phyloP scores from a whole-genome alignment of 179 eudicot genomes.

The Drosera spatulata region DNA sequence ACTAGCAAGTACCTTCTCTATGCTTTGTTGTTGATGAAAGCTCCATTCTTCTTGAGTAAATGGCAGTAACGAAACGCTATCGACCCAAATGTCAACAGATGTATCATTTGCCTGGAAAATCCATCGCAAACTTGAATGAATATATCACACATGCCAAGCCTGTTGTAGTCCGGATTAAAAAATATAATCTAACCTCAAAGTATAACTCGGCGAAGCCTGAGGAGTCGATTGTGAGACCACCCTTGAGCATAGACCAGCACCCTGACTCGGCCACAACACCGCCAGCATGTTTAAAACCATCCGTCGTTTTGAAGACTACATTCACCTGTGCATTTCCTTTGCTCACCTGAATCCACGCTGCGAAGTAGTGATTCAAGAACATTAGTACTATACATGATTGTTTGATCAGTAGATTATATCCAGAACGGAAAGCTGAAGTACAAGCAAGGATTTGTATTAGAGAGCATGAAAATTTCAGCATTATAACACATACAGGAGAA shows the following conservation, averaged over 20 bases:
- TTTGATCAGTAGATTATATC: too few relatives aligned
- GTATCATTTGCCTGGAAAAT: slow-evolving; percentile 25
- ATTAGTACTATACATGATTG: too few relatives aligned
- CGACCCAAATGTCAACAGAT: slow-evolving; percentile 35
- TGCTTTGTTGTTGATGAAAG: slow-evolving; percentile 49
- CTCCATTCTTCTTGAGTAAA: slow-evolving; percentile 58
- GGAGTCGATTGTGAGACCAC: slow-evolving; percentile 30
- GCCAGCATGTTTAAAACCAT: slow-evolving; percentile 27
- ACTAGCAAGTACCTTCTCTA: slow-evolving; percentile 35
- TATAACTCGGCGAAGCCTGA: slow-evolving; percentile 30
- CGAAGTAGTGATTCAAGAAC: neutral
- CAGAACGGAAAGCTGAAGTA: too few relatives aligned
- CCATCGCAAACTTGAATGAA: too few relatives aligned
- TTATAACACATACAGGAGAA: slow-evolving; percentile 36
- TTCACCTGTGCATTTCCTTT: slow-evolving; percentile 18
- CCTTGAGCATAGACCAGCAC: slow-evolving; percentile 78
- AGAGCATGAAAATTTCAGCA: too few relatives aligned
- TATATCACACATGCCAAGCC: too few relatives aligned
- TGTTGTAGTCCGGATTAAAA: neutral
- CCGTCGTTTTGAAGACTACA: slow-evolving; percentile 24
- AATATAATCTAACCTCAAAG: slow-evolving; percentile 27
- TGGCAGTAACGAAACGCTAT: slow-evolving; percentile 60
- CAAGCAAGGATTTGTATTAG: too few relatives aligned
- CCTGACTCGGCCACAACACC: slow-evolving; percentile 35
- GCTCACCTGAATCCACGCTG: slow-evolving; percentile 58